A percentile compares a stretch with the other conserved stretches of the same genome.
Evolutionary conservation across 2,329 filamentous ascomycete species (phyloP).

Genomic region (Pleoardoris graminearum): DNA sequence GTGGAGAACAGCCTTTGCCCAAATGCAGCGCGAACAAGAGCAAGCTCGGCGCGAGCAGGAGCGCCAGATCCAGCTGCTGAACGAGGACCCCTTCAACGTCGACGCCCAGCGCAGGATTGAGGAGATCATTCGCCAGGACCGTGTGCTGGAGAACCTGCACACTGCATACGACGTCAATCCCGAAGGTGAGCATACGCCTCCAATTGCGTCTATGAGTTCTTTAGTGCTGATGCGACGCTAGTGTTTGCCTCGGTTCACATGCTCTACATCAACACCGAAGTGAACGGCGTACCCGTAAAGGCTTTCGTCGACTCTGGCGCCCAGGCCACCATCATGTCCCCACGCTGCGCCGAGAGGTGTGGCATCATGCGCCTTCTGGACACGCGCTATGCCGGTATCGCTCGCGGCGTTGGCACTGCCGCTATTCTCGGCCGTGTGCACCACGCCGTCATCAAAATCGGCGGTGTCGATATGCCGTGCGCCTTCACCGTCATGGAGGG

Average conservation of each 20-base stretch:
- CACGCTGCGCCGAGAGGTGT: slow-evolving; percentile 84
- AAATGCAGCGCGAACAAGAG: slow-evolving; percentile 70
- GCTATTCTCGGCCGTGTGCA: slow-evolving; percentile 94
- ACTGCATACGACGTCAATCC: slow-evolving; percentile 97
- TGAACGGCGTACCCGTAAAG: slow-evolving; percentile 90
- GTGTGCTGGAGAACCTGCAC: slow-evolving; percentile 92
- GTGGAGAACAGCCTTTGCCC: slow-evolving; percentile 73
- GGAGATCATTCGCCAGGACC: slow-evolving; percentile 94
- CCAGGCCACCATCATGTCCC: slow-evolving; percentile 98
- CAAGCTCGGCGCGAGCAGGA: slow-evolving; percentile 76
- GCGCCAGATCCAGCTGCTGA: slow-evolving; percentile 80
- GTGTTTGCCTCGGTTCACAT: slow-evolving; percentile 95
- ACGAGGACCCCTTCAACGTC: slow-evolving; percentile 91
- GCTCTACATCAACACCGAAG: slow-evolving; percentile 93
- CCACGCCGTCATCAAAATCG: slow-evolving; percentile 92
- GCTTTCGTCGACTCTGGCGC: slow-evolving; percentile 97
- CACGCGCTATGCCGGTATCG: slow-evolving; percentile 86
- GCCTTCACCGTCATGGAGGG: slow-evolving; percentile 99
- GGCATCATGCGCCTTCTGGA: slow-evolving; percentile 97
- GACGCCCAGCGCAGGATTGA: slow-evolving; percentile 92
- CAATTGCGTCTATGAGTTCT: not conserved
- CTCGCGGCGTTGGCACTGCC: slow-evolving; percentile 90
- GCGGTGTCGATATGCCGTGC: slow-evolving; percentile 81
- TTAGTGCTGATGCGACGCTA: slow-evolving; percentile 45
- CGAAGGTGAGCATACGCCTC: slow-evolving; percentile 68